Conservation (phyloP, 768 basidiomycete species). For the Suillus placidus region DNA sequence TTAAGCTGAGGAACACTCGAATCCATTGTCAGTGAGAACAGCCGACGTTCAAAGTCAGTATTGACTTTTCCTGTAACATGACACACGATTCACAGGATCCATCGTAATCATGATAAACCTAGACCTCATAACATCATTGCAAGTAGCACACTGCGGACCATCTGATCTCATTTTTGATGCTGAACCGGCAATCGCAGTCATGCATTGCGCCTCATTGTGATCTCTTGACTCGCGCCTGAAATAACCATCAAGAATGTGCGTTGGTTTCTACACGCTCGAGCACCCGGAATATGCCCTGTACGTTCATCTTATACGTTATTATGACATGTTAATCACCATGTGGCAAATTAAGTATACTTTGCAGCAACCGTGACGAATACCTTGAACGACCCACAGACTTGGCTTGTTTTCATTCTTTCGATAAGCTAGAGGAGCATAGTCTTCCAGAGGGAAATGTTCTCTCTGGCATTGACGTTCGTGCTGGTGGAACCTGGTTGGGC, state of each 20-base stretch:
- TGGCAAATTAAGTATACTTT: constrained; percentile 37
- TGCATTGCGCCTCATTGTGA: not conserved
- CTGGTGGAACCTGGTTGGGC: constrained; percentile 86
- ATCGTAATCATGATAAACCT: not conserved
- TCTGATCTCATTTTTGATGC: not conserved
- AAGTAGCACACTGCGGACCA: not conserved
- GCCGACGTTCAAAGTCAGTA: not conserved
- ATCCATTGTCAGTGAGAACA: not conserved
- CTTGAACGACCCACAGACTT: constrained; percentile 65
- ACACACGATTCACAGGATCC: not conserved
- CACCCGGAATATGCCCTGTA: constrained; percentile 81
- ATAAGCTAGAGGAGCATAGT: constrained; percentile 25
- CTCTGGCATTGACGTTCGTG: constrained; percentile 72
- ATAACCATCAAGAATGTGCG: constrained; percentile 57
- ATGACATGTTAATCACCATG: constrained; percentile 47
- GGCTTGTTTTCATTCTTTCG: constrained; percentile 73
- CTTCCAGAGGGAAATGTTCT: constrained; percentile 45
- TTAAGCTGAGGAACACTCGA: not conserved
- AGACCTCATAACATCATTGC: not conserved
- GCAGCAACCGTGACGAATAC: constrained; percentile 78
- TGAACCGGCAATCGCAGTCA: not conserved
- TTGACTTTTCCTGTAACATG: not conserved
- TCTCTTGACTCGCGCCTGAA: not conserved
- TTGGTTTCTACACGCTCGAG: constrained; percentile 76
- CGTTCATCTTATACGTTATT: constrained; percentile 19